Conservation (phyloP, 129 eudicot species). For the Gnaphalium uliginosum region DNA sequence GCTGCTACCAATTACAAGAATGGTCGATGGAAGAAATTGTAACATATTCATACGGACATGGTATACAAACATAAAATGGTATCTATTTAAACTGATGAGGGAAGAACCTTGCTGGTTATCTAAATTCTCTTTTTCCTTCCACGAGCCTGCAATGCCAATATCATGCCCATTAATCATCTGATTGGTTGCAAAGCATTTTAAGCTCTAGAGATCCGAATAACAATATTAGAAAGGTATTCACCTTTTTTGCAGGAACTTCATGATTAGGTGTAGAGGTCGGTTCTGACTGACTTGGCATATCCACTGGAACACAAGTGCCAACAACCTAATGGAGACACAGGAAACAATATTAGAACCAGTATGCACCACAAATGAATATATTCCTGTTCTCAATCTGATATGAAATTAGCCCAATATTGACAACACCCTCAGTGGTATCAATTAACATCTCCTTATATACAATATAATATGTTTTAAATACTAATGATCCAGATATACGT, state of each 20-base stretch:
- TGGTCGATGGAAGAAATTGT: background rate
- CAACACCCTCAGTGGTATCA: too few relatives aligned
- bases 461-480: too few relatives aligned
- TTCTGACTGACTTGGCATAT: constrained; percentile 20
- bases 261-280: constrained; percentile 19
- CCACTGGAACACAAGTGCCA: constrained; percentile 26
- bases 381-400: background rate
- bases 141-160: constrained; percentile 35
- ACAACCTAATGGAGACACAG: constrained; percentile 8
- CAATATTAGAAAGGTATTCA: background rate
- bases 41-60: background rate
- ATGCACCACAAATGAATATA: background rate
- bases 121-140: constrained; percentile 31
- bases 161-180: constrained; percentile 17
- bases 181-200: background rate
- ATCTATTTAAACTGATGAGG: background rate
- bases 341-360: constrained; percentile 7
- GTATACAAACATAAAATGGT: background rate
- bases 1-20: background rate
- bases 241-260: constrained; percentile 31
- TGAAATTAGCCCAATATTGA: too few relatives aligned
- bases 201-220: background rate
- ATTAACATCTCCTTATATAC: too few relatives aligned
- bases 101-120: constrained; percentile 16
- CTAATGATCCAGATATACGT: too few relatives aligned